These are phyloP conservation scores for Phytopythium montanum DNA, from an alignment of 352 stramenopile species.

Conservation along the genomic window DNA sequence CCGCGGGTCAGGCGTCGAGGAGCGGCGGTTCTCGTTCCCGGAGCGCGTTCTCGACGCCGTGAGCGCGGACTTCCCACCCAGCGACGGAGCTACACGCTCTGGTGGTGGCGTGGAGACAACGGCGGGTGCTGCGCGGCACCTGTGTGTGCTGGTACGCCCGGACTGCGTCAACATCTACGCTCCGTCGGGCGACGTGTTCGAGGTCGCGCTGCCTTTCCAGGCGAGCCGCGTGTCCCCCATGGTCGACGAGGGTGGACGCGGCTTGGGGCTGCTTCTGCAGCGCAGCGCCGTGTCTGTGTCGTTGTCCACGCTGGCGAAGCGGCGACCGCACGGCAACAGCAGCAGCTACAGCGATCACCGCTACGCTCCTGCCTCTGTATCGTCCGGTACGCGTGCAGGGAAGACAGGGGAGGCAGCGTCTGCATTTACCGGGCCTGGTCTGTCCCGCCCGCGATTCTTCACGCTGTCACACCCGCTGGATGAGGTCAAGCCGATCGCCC, in stretches of 20 bases:
- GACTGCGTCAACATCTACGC: slow-evolving; percentile 72
- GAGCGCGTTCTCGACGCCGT: slow-evolving; percentile 52
- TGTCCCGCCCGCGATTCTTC: slow-evolving; percentile 55
- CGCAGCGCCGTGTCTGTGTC: slow-evolving; percentile 33
- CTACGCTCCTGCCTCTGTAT: background rate
- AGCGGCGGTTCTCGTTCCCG: slow-evolving; percentile 59
- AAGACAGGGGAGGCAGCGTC: background rate
- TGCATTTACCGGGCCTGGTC: slow-evolving; percentile 9
- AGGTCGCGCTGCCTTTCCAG: slow-evolving; percentile 73
- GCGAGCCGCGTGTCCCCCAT: slow-evolving; percentile 54
- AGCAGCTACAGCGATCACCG: slow-evolving; percentile 11
- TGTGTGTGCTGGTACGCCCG: slow-evolving; percentile 63
- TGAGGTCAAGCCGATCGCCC: slow-evolving; percentile 68
- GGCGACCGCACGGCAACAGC: slow-evolving; percentile 20
- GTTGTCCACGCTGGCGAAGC: slow-evolving; percentile 23
- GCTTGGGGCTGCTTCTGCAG: slow-evolving; percentile 54
- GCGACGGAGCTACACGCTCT: background rate
- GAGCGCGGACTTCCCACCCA: slow-evolving; percentile 35
- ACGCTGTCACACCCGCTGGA: slow-evolving; percentile 70
- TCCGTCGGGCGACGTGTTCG: slow-evolving; percentile 58
- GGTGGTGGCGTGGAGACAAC: background rate
- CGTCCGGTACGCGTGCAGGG: background rate
- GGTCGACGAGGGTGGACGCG: slow-evolving; percentile 1
- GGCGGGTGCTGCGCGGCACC: slow-evolving; percentile 13
- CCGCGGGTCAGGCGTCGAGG: slow-evolving; percentile 45